Evolutionary conservation across 257 asterid genomes (phyloP), one percentile per base, ranked within the genome.

Genomic region (Dorcoceras hygrometricum): DNA sequence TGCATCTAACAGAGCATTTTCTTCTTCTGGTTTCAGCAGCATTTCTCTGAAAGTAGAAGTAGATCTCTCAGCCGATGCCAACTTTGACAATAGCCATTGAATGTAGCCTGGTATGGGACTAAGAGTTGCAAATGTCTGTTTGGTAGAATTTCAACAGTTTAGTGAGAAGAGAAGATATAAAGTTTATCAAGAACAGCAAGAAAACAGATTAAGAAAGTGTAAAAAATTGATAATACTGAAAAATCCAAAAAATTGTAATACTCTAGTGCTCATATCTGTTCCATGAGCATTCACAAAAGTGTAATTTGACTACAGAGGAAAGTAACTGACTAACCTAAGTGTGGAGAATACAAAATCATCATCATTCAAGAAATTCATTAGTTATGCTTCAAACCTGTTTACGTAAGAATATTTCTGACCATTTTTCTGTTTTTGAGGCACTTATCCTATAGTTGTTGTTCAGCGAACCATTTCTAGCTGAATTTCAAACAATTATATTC

Each of bases 121-220:
- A 74, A 93, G 97, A 14, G 99, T 93, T 61, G 99, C 97, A 70
- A 93, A 93, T 61, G 89, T 86, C 99, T 93, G 87, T 81, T 82
- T 63, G 67, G 19, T n/a, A 77, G 23, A 73, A 72, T 64, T 70
- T 72, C 54, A 46, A 34, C 39, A 62, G 65, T 54, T 65, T 67
- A 70, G 66, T 29, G 63, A 61, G 29, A 68, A 48, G 50, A 32
- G 56, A 20, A 51, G 27, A 31, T 0, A n/a, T 31, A 11, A 29
- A 32, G 19, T 19, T 69, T 59, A 65, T 46, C 28, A 62, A 57
- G 51, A 31, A 57, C 20, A 4, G 54, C 68, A 67, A 50, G 2
- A 43, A 43, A 36, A 68, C 59, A 32, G 64, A 46, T 67, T 29
- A 46, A n/a, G 65, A 23, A 60, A 16, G 59, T 11, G 26, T 22